These are phyloP conservation scores for Saprolegnia parasitica DNA, from an alignment of 352 stramenopile species.

Conservation along the genomic window DNA sequence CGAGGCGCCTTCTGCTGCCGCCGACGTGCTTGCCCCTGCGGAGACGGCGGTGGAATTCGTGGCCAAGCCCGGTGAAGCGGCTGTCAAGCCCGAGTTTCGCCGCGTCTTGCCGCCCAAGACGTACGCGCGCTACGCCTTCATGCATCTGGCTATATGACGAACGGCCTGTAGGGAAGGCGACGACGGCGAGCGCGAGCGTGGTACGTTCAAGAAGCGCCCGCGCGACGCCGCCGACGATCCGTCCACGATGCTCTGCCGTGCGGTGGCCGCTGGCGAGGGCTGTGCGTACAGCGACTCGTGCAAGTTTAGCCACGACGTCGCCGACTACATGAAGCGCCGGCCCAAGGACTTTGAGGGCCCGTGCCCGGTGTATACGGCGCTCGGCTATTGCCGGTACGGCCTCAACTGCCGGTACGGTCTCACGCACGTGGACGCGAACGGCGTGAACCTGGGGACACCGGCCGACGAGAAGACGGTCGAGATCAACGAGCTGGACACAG, in stretches of 20 bases:
- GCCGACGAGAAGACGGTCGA: constrained; percentile 45
- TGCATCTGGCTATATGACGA: background rate
- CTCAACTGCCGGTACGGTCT: constrained; percentile 88
- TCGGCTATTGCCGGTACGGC: constrained; percentile 89
- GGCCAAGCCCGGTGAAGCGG: constrained; percentile 34
- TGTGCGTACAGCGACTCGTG: constrained; percentile 73
- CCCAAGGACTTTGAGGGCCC: constrained; percentile 65
- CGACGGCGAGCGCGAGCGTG: constrained; percentile 27
- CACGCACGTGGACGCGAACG: constrained; percentile 70
- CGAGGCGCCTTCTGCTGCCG: background rate
- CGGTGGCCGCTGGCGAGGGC: constrained; percentile 50
- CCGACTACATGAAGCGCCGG: constrained; percentile 81
- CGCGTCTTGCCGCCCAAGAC: constrained; percentile 42
- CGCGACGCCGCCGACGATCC: constrained; percentile 55
- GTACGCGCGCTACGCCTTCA: background rate
- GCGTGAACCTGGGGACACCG: constrained; percentile 35
- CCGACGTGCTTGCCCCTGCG: too few relatives aligned
- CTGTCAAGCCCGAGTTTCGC: constrained; percentile 50
- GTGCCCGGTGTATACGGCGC: constrained; percentile 76
- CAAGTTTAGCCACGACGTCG: constrained; percentile 84
- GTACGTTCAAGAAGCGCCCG: constrained; percentile 85
- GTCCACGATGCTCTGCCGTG: constrained; percentile 58
- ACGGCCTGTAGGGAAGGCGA: constrained; percentile 18
- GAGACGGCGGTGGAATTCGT: background rate
- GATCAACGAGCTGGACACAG: constrained; percentile 83